phyloP scores from a whole-genome alignment of 2,329 filamentous ascomycete genomes.

The Fusarium protoensiforme region DNA sequence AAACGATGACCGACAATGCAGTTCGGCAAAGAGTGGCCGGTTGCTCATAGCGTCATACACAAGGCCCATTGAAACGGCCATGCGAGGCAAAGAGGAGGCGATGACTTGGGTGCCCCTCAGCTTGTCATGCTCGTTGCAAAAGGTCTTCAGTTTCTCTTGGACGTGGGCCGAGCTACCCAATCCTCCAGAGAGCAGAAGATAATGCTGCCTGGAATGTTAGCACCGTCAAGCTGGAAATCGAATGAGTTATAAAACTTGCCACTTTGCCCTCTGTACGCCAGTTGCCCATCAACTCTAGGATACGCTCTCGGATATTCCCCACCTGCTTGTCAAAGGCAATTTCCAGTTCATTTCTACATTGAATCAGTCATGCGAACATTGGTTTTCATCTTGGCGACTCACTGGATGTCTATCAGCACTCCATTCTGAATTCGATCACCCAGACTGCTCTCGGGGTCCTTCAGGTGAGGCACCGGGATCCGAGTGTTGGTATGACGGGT shows the following conservation, averaged over 20 bases:
- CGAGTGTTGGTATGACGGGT: no score
- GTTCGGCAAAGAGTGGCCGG: neutral
- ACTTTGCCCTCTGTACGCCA: neutral
- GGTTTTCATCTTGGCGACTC: neutral
- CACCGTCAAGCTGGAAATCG: neutral
- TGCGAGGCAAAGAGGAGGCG: neutral
- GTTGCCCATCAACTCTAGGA: neutral
- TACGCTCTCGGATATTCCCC: neutral
- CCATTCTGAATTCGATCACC: neutral
- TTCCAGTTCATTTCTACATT: neutral
- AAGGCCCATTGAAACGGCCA: neutral
- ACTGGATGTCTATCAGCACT: neutral
- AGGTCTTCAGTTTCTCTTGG: neutral
- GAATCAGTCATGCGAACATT: neutral
- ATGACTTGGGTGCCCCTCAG: neutral
- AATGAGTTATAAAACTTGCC: neutral
- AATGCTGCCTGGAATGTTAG: neutral
- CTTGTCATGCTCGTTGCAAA: neutral
- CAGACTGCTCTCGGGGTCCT: neutral
- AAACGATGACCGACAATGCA: neutral
- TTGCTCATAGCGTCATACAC: neutral
- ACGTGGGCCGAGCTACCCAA: neutral
- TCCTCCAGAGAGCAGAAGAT: neutral
- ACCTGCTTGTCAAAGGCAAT: neutral
- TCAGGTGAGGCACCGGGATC: neutral